These are phyloP conservation scores for Fusarium sp. DNA, from an alignment of 2,329 filamentous ascomycete species.

Conservation along the genomic window DNA sequence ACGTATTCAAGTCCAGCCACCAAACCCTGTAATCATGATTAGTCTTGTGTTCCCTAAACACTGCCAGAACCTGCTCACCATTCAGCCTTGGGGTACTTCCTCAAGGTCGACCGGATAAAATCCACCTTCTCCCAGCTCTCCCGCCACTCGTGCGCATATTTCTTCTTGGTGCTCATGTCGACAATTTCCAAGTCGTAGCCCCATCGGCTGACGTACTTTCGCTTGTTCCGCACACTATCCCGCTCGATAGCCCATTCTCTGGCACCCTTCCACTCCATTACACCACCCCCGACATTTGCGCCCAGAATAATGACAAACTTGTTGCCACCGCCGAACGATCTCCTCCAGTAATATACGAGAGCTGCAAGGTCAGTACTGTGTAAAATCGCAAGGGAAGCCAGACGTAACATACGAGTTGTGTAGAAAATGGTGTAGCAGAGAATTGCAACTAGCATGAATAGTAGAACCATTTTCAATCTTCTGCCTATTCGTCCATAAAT, in stretches of 20 bases:
- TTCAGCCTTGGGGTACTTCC: slow-evolving; percentile 94
- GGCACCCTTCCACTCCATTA: slow-evolving; percentile 99
- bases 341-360: slow-evolving; percentile 73
- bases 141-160: slow-evolving; percentile 98
- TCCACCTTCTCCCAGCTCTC: slow-evolving; percentile 99
- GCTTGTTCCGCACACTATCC: slow-evolving; percentile 96
- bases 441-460: slow-evolving; percentile 71
- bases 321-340: slow-evolving; percentile 82
- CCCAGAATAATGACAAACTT: slow-evolving; percentile 95
- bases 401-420: slow-evolving; percentile 73
- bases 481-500: slow-evolving; percentile 68
- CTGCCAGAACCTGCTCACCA: slow-evolving; percentile 73
- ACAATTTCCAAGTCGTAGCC: slow-evolving; percentile 96
- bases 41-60: slow-evolving; percentile 12
- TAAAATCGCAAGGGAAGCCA: neutral
- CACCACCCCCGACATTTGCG: slow-evolving; percentile 93
- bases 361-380: slow-evolving; percentile 11
- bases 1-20: slow-evolving; percentile 98
- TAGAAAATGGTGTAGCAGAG: slow-evolving; percentile 80
- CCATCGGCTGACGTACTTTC: slow-evolving; percentile 86
- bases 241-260: slow-evolving; percentile 98
- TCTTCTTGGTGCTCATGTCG: slow-evolving; percentile 98
- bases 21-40: slow-evolving; percentile 84
- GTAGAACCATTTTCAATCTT: slow-evolving; percentile 72
- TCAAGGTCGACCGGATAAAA: slow-evolving; percentile 86